Conservation (phyloP, 805 yeast species). For the Wickerhamiella vanderwaltii region DNA sequence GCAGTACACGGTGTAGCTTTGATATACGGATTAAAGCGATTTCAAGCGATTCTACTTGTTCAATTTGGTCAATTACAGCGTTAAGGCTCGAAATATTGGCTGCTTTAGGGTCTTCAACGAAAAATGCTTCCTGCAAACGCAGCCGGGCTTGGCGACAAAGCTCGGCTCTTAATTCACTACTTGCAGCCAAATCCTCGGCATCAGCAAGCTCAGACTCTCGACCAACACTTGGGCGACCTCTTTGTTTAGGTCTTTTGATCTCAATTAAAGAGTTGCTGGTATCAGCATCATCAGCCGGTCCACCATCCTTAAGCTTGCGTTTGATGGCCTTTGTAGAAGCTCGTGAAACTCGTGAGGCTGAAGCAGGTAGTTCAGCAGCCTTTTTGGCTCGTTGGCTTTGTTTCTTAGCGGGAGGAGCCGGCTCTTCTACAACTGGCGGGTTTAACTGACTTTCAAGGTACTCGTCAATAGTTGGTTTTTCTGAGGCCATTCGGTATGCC, state of each 20-base stretch:
- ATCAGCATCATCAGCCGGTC: background rate
- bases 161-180: slow-evolving; percentile 13
- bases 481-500: slow-evolving; percentile 21
- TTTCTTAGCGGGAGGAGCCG: background rate
- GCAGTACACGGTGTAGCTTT: slow-evolving; percentile 17
- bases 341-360: slow-evolving; percentile 5
- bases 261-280: background rate
- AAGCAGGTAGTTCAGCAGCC: slow-evolving; percentile 9
- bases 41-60: slow-evolving; percentile 17
- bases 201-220: background rate
- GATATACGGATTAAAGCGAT: slow-evolving; percentile 18
- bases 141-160: slow-evolving; percentile 13
- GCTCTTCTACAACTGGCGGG: background rate
- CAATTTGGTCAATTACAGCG: slow-evolving; percentile 13
- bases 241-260: slow-evolving; percentile 9
- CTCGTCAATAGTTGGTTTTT: slow-evolving; percentile 19
- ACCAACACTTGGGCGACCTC: slow-evolving; percentile 9
- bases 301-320: slow-evolving; percentile 5
- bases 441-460: background rate
- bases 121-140: slow-evolving; percentile 16
- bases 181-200: slow-evolving; percentile 10
- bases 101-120: slow-evolving; percentile 8
- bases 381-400: slow-evolving; percentile 8
- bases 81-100: slow-evolving; percentile 10
- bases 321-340: background rate